phyloP scores from a whole-genome alignment of 2,329 filamentous ascomycete species.

The Ascochyta viciae-villosae region DNA sequence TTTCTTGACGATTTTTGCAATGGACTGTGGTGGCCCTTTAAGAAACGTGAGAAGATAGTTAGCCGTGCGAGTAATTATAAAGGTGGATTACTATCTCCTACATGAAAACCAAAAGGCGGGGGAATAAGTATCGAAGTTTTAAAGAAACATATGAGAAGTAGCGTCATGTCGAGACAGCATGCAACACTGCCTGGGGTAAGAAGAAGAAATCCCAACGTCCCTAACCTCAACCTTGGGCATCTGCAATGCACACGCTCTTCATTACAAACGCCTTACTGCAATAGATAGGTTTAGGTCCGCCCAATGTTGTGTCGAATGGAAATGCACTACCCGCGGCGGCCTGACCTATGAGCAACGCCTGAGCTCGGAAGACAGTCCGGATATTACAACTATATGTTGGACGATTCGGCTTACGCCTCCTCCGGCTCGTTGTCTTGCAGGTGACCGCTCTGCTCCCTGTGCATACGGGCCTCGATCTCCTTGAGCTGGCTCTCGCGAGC shows the following conservation, averaged over 20 bases:
- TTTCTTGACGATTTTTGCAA: neutral
- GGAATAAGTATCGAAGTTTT: slow-evolving; percentile 52
- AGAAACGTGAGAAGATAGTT: neutral
- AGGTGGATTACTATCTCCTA: slow-evolving; percentile 51
- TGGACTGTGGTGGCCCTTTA: neutral
- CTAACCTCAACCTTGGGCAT: slow-evolving; percentile 29
- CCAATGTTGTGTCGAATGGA: slow-evolving; percentile 30
- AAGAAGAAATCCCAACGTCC: slow-evolving; percentile 39
- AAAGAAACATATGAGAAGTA: slow-evolving; percentile 51
- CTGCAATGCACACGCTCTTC: slow-evolving; percentile 38
- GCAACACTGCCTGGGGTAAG: slow-evolving; percentile 36
- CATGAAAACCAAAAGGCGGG: slow-evolving; percentile 47
- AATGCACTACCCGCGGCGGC: slow-evolving; percentile 38
- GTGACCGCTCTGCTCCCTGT: slow-evolving; percentile 73
- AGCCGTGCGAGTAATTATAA: slow-evolving; percentile 47
- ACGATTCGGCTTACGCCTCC: slow-evolving; percentile 33
- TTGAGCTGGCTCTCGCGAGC: slow-evolving; percentile 97
- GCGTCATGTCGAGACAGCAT: slow-evolving; percentile 43
- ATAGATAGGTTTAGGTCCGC: slow-evolving; percentile 33
- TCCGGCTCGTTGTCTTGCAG: slow-evolving; percentile 43
- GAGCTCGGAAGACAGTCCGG: slow-evolving; percentile 12
- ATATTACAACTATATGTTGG: slow-evolving; percentile 8
- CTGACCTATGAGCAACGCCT: slow-evolving; percentile 16
- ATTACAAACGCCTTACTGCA: slow-evolving; percentile 46
- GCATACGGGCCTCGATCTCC: slow-evolving; percentile 98